These are phyloP conservation scores for Sarocladium oryzae DNA, from an alignment of 2,329 filamentous ascomycete species.

Conservation along the genomic window DNA sequence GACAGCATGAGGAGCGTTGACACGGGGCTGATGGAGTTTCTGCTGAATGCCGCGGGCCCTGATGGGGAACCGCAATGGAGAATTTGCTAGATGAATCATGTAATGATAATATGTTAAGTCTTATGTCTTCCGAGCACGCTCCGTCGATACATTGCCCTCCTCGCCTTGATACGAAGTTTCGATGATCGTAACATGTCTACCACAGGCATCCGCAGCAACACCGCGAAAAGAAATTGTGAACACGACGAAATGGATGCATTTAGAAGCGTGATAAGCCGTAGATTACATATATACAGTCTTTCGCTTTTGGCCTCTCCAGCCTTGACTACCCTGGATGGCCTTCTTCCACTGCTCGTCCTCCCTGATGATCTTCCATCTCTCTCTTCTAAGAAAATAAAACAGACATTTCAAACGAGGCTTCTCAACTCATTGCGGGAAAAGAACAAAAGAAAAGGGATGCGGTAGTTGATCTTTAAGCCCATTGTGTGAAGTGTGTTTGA, in stretches of 20 bases:
- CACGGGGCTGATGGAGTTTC: slow-evolving; percentile 42
- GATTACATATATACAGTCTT: slow-evolving; percentile 9
- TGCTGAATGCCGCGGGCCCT: slow-evolving; percentile 22
- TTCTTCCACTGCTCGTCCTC: background rate
- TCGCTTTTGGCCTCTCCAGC: background rate
- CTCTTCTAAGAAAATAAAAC: too few species aligned
- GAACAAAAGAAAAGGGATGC: background rate
- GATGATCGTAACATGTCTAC: too few species aligned
- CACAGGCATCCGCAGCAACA: too few species aligned
- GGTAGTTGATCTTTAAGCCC: background rate
- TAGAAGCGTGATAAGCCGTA: background rate
- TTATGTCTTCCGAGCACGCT: too few species aligned
- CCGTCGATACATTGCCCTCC: too few species aligned
- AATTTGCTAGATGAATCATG: background rate
- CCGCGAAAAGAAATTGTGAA: too few species aligned
- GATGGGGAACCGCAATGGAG: slow-evolving; percentile 5
- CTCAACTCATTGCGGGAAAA: background rate
- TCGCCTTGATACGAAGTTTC: too few species aligned
- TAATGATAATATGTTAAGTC: background rate
- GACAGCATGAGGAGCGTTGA: slow-evolving; percentile 37
- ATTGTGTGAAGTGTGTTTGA: background rate
- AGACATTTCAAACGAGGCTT: too few species aligned
- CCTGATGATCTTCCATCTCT: too few species aligned
- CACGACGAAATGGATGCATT: too few species aligned
- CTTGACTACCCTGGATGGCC: background rate